Conservation (phyloP, 1,284 basidiomycete genomes). For the Wallemia mellicola region DNA sequence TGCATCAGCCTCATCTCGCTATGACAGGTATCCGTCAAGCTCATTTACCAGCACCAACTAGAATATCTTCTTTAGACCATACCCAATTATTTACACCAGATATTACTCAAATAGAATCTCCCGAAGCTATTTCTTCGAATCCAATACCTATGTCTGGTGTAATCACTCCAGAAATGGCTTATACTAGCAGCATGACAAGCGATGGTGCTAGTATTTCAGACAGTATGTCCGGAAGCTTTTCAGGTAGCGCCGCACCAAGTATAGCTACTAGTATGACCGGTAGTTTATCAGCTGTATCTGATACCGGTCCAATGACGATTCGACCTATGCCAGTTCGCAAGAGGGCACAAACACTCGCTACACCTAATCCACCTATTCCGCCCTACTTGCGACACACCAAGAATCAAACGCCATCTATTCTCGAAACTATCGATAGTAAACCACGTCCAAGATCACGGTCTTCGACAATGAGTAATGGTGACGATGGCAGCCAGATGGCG, state of each 20-base stretch:
- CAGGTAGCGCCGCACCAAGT: not conserved
- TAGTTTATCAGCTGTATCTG: not conserved
- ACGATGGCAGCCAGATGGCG: not conserved
- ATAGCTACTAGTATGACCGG: not conserved
- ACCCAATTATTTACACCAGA: not conserved
- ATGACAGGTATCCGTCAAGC: not conserved
- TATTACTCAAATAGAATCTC: not conserved
- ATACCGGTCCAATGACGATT: not conserved
- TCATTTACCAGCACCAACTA: not conserved
- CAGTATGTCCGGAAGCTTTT: not conserved
- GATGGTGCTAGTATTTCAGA: not conserved
- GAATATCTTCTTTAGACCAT: not conserved
- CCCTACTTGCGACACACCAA: not conserved
- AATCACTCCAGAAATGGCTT: not conserved
- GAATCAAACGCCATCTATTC: not conserved
- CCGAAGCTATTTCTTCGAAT: not conserved
- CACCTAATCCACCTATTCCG: not conserved
- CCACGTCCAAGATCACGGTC: not conserved
- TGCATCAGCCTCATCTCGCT: not conserved
- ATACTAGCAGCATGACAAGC: not conserved
- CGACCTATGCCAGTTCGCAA: not conserved
- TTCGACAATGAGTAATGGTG: not conserved
- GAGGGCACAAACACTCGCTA: not conserved
- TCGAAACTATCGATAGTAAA: not conserved
- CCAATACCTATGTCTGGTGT: not conserved